Evolutionary conservation across 352 stramenopile genomes (phyloP), one percentile per base, ranked within the genome.

Genomic region (Globisporangium cylindrosporum): DNA sequence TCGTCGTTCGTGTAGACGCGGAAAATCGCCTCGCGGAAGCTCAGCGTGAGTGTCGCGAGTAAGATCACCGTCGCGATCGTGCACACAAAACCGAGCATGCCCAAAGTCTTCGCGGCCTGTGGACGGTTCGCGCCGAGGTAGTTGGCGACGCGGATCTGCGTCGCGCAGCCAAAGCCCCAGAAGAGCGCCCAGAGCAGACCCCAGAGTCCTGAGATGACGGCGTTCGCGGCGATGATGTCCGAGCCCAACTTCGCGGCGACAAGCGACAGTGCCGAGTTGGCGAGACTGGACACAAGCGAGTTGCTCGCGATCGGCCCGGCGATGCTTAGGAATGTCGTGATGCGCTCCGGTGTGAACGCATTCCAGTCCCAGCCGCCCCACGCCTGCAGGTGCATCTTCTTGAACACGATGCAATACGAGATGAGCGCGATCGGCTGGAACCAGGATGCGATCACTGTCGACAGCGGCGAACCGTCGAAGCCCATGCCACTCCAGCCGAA

Each of bases 401-500:
- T 88, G 75, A 88, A 93, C 3, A 83, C 54, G 56, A 92, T 80
- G 70, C 82, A 92, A 70, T 93, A 93, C 62, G 75, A 83, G 22
- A 90, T 84, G 60, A 95, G 76, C 20, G 83, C 70, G 34, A 92
- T 76, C 10, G 85, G 87, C 64, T 95, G 87, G 72, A 93, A 95
- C 82, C 82, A 92, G 4, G 85, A 85, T 1, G 87, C 87, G 29
- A 93, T 82, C 41, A 93, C 87, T 0, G 87, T 93, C 18, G 87
- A 76, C 34, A 92, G 74, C 15, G 87, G 82, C 1, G 87, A 95
- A 20, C 87, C 85, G 63, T 93, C 80, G 57, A 95, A 95, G 62
- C 84, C 87, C 54, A 95, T 62, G 3, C 85, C 85, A 4, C 24
- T 32, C 78, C 81, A 87, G 20, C 81, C 82, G 43, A 82, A 89